Conservation (phyloP, 169 alveolate genomes). For the Amoebophrya sp. region DNA sequence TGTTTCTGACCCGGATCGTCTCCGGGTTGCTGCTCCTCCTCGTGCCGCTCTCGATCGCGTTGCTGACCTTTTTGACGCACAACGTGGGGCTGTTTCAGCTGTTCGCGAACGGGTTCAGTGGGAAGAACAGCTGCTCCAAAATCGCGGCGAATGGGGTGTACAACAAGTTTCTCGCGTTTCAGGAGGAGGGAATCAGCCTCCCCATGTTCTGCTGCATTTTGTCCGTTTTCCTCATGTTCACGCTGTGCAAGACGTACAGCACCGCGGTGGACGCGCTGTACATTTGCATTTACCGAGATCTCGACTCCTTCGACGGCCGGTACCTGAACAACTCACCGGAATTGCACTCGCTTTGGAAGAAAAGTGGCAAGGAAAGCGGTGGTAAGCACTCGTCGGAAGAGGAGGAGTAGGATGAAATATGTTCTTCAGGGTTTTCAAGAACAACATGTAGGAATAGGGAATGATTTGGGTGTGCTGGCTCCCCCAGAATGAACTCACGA, state of each 20-base stretch:
- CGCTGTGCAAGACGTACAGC: neutral
- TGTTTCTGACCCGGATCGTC: neutral
- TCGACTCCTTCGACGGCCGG: neutral
- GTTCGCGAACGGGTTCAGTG: neutral
- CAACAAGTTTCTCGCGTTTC: neutral
- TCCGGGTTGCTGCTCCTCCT: neutral
- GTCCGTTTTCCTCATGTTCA: neutral
- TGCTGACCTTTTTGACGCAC: neutral
- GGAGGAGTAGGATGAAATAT: too few species aligned
- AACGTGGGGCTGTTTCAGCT: neutral
- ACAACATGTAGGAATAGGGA: too few species aligned
- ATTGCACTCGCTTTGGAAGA: too few species aligned
- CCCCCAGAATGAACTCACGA: too few species aligned
- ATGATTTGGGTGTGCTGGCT: too few species aligned
- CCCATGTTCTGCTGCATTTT: neutral
- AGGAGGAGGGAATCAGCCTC: neutral
- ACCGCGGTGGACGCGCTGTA: neutral
- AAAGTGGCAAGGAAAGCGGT: too few species aligned
- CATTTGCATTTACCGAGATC: neutral
- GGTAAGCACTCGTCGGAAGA: too few species aligned
- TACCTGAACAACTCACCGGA: neutral
- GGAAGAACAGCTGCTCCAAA: neutral
- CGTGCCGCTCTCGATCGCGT: neutral
- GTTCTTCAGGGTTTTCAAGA: too few species aligned
- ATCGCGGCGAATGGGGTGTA: too few species aligned